Evolutionary conservation across 108 stramenopile species (phyloP), one percentile per base, ranked within the genome.

Genomic region (Asterionellopsis glacialis): DNA sequence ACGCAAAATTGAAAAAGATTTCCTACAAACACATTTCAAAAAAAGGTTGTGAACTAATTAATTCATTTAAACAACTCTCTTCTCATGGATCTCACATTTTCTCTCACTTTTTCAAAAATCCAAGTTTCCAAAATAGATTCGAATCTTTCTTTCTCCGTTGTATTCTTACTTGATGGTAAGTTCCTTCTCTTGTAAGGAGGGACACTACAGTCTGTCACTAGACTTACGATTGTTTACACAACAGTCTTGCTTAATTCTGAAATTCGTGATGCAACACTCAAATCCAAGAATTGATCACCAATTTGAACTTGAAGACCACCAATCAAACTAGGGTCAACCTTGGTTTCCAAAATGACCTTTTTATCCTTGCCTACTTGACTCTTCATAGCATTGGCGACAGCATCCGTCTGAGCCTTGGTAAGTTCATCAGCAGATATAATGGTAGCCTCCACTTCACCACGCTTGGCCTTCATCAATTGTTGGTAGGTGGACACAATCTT

Each of bases 201-300:
- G n/a, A 51, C 10, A n/a, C n/a, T n/a, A n/a, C n/a, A n/a, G n/a
- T n/a, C n/a, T n/a, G n/a, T n/a, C n/a, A n/a, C n/a, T n/a, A n/a
- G n/a, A n/a, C n/a, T n/a, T n/a, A n/a, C n/a, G n/a, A 57, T 40
- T 26, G 18, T 53, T 74, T 84, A 89, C 50, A 93, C 69, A 24
- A 72, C 69, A 39, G 75, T 93, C 57, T 86, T 76, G 28, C 78
- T 59, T 59, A 93, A 80, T 69, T 85, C 87, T 56, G 92, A 91
- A 68, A 98, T 96, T 74, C 88, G 83, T 45, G 81, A 88, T 41
- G 84, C 81, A 41, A 93, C 88, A 57, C 90, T 93, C 45, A 98
- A 85, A 80, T 98, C 97, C 82, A 98, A 86, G 73, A 96, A 96
- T 77, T 95, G 85, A 75, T 98, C 96, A 39, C 97, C 97, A 70